Evolutionary conservation across 495 filamentous ascomycete species (phyloP).

Genomic region (Jackrogersella multiformis): DNA sequence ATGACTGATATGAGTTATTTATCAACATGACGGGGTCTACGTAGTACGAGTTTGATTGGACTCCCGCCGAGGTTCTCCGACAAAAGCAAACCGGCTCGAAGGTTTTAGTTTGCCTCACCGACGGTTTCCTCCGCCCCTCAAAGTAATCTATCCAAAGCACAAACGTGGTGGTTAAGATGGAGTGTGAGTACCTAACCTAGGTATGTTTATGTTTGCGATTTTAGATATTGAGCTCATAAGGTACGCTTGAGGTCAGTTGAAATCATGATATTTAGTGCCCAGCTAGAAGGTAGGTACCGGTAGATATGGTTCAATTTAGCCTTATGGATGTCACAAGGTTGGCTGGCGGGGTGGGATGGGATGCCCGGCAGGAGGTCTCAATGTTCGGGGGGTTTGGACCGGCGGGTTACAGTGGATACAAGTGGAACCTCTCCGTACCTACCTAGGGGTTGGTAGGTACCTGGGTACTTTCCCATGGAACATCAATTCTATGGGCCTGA

Average conservation of each 20-base stretch:
- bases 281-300: too few species aligned
- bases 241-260: neutral
- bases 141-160: neutral
- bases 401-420: constrained; percentile 5
- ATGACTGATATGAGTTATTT: constrained; percentile 5
- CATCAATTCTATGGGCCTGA: constrained; percentile 25
- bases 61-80: neutral
- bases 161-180: neutral
- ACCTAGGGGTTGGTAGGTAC: too few species aligned
- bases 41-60: constrained; percentile 1
- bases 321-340: constrained; percentile 1
- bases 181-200: too few species aligned
- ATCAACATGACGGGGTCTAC: neutral
- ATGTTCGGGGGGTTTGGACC: constrained; percentile 9
- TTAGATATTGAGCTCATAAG: neutral
- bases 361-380: neutral
- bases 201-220: neutral
- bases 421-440: neutral
- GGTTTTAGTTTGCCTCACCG: neutral
- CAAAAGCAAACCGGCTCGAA: neutral
- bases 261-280: neutral
- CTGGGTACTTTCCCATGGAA: too few species aligned
- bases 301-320: neutral
- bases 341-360: neutral
- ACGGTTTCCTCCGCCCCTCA: neutral